These are phyloP conservation scores for Pichia sp. DNA, from an alignment of 1,139 yeast species.

Conservation along the genomic window DNA sequence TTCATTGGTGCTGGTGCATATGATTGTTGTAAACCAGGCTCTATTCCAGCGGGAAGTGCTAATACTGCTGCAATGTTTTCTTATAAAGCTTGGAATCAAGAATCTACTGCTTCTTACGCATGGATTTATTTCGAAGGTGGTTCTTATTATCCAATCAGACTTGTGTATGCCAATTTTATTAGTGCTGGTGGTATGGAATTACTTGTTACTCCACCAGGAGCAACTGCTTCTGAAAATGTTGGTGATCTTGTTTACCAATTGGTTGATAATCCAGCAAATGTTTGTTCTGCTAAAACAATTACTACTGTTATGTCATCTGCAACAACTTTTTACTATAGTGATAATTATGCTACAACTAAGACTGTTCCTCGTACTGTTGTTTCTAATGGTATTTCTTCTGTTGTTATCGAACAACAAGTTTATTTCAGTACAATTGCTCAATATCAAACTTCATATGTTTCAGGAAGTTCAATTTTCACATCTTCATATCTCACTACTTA, in stretches of 20 bases:
- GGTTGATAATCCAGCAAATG: slow-evolving; percentile 1
- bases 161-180: slow-evolving; percentile 12
- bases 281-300: slow-evolving; percentile 9
- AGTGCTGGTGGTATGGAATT: slow-evolving; percentile 14
- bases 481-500: slow-evolving; percentile 5
- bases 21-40: slow-evolving; percentile 25
- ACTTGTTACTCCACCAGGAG: slow-evolving; percentile 16
- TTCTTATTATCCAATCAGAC: slow-evolving; percentile 17
- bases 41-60: slow-evolving; percentile 6
- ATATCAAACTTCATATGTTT: not conserved
- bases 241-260: slow-evolving; percentile 12
- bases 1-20: slow-evolving; percentile 27
- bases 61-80: slow-evolving; percentile 6
- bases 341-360: slow-evolving; percentile 3
- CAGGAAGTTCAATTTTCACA: slow-evolving; percentile 3
- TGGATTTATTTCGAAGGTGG: slow-evolving; percentile 12
- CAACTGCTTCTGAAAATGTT: slow-evolving; percentile 8
- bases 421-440: slow-evolving; percentile 1
- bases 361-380: slow-evolving; percentile 3
- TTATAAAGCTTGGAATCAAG: slow-evolving; percentile 4
- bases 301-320: slow-evolving; percentile 3
- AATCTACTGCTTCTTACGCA: not conserved
- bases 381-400: slow-evolving; percentile 2
- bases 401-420: slow-evolving; percentile 6
- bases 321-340: slow-evolving; percentile 2